phyloP scores from a whole-genome alignment of 805 yeast genomes.

The Candida piceae region DNA sequence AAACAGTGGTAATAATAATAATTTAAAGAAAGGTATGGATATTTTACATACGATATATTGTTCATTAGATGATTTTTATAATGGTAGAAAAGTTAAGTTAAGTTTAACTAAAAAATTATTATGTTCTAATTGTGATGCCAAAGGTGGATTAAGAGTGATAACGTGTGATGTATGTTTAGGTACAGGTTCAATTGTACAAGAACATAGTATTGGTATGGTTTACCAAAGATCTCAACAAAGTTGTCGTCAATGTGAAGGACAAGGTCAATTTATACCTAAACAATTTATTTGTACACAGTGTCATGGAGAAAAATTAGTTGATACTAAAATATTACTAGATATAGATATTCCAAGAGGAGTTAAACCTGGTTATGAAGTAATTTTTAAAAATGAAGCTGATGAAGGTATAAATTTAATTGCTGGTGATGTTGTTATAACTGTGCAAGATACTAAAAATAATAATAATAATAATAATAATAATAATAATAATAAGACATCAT shows the following conservation, averaged over 20 bases:
- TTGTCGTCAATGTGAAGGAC: slow-evolving; percentile 41
- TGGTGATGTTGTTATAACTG: slow-evolving; percentile 59
- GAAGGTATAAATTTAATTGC: slow-evolving; percentile 55
- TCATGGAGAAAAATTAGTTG: slow-evolving; percentile 40
- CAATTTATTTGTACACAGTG: slow-evolving; percentile 37
- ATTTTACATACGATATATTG: slow-evolving; percentile 53
- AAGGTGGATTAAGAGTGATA: slow-evolving; percentile 38
- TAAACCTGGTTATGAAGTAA: slow-evolving; percentile 44
- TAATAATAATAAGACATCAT: no score
- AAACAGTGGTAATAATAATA: no score
- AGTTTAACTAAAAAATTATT: slow-evolving; percentile 45
- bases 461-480: no score
- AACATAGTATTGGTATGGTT: slow-evolving; percentile 40
- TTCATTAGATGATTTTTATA: slow-evolving; percentile 49
- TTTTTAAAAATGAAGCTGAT: slow-evolving; percentile 59
- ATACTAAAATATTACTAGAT: slow-evolving; percentile 45
- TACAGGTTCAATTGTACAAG: slow-evolving; percentile 36
- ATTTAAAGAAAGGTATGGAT: slow-evolving; percentile 40
- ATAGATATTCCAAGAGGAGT: slow-evolving; percentile 56
- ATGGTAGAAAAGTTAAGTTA: slow-evolving; percentile 52
- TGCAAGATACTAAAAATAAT: slow-evolving; percentile 29
- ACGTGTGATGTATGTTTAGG: slow-evolving; percentile 39
- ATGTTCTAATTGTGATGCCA: slow-evolving; percentile 48
- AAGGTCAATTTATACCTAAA: slow-evolving; percentile 31
- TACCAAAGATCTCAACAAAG: slow-evolving; percentile 38